phyloP scores from a whole-genome alignment of 257 asterid species.

The Galeopsis tetrahit region DNA sequence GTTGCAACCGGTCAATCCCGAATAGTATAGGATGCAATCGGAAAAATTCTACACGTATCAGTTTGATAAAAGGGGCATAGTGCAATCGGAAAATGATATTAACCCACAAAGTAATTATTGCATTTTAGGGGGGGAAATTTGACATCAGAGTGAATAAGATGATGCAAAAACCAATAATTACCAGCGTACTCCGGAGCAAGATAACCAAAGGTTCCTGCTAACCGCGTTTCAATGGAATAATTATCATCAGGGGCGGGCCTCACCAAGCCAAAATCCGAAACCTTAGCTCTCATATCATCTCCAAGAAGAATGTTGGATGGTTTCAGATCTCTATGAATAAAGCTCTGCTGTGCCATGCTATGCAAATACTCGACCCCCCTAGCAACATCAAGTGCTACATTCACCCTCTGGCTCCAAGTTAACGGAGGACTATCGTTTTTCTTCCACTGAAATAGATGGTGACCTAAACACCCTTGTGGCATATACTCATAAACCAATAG shows the following conservation, averaged over 20 bases:
- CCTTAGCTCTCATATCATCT: constrained; percentile 89
- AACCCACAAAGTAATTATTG: neutral
- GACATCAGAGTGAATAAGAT: constrained; percentile 12
- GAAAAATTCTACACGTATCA: too few relatives aligned
- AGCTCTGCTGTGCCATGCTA: constrained; percentile 75
- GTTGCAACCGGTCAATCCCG: too few relatives aligned
- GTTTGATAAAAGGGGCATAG: too few relatives aligned
- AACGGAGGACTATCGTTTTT: constrained; percentile 47
- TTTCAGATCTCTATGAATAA: constrained; percentile 90
- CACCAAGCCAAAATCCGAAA: constrained; percentile 93
- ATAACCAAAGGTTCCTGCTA: constrained; percentile 97
- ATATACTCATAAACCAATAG: constrained; percentile 87
- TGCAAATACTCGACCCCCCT: constrained; percentile 93
- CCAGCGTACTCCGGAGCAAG: constrained; percentile 97
- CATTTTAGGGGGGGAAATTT: neutral
- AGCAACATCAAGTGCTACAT: constrained; percentile 84
- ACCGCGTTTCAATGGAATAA: constrained; percentile 63
- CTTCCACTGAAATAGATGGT: constrained; percentile 57
- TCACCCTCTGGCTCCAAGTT: constrained; percentile 73
- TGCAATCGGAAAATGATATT: neutral
- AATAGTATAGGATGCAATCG: too few relatives aligned
- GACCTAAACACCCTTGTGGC: constrained; percentile 81
- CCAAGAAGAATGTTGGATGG: constrained; percentile 87
- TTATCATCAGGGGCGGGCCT: constrained; percentile 68
- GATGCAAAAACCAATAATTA: constrained; percentile 35